phyloP scores from a whole-genome alignment of 257 asterid species.

The Capsicum chinense region DNA sequence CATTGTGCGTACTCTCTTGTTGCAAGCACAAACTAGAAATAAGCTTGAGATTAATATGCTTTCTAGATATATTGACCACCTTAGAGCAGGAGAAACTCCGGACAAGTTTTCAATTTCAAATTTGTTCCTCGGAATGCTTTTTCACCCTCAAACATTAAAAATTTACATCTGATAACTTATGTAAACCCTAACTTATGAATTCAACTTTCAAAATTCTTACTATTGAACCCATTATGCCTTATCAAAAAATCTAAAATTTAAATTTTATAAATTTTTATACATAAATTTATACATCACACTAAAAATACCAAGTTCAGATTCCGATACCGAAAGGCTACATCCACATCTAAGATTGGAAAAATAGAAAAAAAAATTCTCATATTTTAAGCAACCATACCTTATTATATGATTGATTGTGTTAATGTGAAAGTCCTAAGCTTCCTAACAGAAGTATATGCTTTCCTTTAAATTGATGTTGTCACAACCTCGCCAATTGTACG shows the following conservation, averaged over 20 bases:
- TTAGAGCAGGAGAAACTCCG: background rate
- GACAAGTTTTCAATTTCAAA: background rate
- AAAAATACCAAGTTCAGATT: too few relatives aligned
- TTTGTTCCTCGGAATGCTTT: background rate
- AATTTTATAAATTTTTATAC: too few relatives aligned
- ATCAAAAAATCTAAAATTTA: too few relatives aligned
- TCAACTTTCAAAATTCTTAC: too few relatives aligned
- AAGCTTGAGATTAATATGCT: background rate
- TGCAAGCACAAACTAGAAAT: background rate
- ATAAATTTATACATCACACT: too few relatives aligned
- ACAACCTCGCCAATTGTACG: background rate
- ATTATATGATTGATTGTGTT: background rate
- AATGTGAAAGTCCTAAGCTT: background rate
- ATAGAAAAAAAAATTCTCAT: background rate
- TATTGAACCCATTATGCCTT: too few relatives aligned
- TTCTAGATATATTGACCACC: background rate
- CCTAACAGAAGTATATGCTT: background rate
- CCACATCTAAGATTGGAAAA: too few relatives aligned
- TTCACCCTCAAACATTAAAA: background rate
- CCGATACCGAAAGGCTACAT: too few relatives aligned
- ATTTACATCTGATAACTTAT: background rate
- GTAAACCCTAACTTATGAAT: background rate
- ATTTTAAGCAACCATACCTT: background rate
- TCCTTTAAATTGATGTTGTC: background rate
- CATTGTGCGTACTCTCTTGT: background rate